A percentile compares a stretch with the other conserved stretches of the same genome.
phyloP scores from a whole-genome alignment of 331 rosid genomes.

The Telfairia occidentalis region DNA sequence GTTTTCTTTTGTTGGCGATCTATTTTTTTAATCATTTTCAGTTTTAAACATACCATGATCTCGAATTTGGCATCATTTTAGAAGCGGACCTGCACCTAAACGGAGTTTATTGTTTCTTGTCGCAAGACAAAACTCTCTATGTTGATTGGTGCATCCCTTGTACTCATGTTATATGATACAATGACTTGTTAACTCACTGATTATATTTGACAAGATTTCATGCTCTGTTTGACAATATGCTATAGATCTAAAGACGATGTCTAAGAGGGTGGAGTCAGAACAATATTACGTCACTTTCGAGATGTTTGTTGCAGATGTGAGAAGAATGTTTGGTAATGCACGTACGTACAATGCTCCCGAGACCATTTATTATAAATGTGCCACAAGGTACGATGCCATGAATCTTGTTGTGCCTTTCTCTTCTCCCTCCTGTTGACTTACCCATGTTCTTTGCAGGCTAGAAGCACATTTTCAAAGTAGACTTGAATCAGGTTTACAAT shows the following conservation, averaged over 20 bases:
- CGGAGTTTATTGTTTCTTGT: background rate
- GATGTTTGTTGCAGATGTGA: slow-evolving; percentile 87
- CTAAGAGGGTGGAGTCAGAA: slow-evolving; percentile 91
- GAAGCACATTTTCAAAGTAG: slow-evolving; percentile 66
- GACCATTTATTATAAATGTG: slow-evolving; percentile 80
- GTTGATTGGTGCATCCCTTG: background rate
- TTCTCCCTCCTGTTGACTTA: slow-evolving; percentile 1
- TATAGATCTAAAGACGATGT: slow-evolving; percentile 85
- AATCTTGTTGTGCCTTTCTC: background rate
- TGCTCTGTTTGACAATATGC: background rate
- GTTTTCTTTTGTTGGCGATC: too few species aligned
- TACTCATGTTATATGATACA: background rate
- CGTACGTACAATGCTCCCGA: slow-evolving; percentile 90
- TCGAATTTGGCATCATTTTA: background rate
- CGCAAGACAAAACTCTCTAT: background rate
- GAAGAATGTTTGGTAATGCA: slow-evolving; percentile 86
- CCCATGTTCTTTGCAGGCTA: slow-evolving; percentile 35
- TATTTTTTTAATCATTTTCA: background rate
- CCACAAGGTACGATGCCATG: slow-evolving; percentile 41
- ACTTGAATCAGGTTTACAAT: slow-evolving; percentile 58
- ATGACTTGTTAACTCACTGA: background rate
- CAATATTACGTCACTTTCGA: slow-evolving; percentile 84
- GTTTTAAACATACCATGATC: background rate
- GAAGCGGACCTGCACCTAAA: background rate
- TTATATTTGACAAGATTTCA: background rate